These are phyloP conservation scores for Boletus sp. DNA, from an alignment of 768 basidiomycete species.

Conservation along the genomic window DNA sequence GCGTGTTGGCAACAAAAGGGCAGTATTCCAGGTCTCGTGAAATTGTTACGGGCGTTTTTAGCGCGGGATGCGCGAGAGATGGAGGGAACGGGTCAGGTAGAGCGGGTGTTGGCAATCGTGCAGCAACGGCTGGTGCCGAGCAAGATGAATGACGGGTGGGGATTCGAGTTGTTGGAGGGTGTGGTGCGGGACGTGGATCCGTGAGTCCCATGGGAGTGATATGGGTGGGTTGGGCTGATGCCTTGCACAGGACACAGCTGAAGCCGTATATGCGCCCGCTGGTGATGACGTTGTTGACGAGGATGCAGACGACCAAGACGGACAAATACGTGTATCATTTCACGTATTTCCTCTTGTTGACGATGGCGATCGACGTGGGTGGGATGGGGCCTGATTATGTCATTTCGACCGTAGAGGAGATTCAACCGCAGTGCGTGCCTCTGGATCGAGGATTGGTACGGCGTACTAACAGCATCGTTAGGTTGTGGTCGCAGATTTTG, in stretches of 20 bases:
- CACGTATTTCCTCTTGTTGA: constrained; percentile 71
- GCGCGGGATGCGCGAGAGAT: constrained; percentile 65
- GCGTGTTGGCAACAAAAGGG: constrained; percentile 91
- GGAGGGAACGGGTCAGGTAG: constrained; percentile 66
- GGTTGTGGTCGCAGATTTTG: constrained; percentile 79
- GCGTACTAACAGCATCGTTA: constrained; percentile 17
- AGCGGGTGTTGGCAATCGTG: constrained; percentile 77
- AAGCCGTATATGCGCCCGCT: constrained; percentile 72
- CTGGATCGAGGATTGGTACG: not conserved
- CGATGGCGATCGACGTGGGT: constrained; percentile 69
- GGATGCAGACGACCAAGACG: constrained; percentile 86
- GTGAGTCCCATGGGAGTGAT: constrained; percentile 45
- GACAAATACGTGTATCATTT: constrained; percentile 84
- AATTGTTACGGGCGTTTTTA: constrained; percentile 82
- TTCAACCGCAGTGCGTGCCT: constrained; percentile 69
- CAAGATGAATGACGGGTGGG: constrained; percentile 86
- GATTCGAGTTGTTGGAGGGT: constrained; percentile 82
- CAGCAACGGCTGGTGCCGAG: constrained; percentile 89
- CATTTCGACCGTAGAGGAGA: constrained; percentile 71
- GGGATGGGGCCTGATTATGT: constrained; percentile 78
- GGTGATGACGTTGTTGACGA: constrained; percentile 73
- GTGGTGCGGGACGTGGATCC: constrained; percentile 69
- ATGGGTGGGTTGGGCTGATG: not conserved
- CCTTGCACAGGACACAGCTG: constrained; percentile 49
- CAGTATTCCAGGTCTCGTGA: constrained; percentile 89